Base-by-base conservation (phyloP, 139 green algal genomes). In the Chlamydomonas incerta region DNA sequence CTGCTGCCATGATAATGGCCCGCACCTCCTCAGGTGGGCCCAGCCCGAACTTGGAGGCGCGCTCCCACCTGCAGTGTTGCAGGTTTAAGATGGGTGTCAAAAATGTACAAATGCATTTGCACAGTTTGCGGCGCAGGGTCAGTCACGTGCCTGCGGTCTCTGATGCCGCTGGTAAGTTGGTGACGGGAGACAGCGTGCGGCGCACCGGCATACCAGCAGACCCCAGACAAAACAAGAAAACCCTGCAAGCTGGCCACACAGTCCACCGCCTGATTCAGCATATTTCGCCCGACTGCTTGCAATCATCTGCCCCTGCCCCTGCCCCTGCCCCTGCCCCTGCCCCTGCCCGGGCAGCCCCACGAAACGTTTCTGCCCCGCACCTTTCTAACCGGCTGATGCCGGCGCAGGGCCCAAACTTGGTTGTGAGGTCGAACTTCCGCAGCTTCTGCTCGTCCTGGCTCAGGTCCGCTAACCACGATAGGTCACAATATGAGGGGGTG, bases 51-150 rank as follows among this genome's bases (percentile, higher is more conserved):
- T 83, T 83, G 31, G 41, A 11, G 37, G 76, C 76, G 11, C 76
- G 76, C 60, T 83, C 76, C 76, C 76, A 83, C 28, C 76, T 83
- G 76, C 37, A 23, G 20, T n/a, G n/a, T n/a, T n/a, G n/a, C n/a
- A n/a, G n/a, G n/a, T n/a, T n/a, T n/a, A n/a, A n/a, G n/a, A n/a
- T n/a, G n/a, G n/a, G n/a, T n/a, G n/a, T n/a, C n/a, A n/a, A n/a
- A n/a, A n/a, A n/a, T n/a, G n/a, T n/a, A n/a, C n/a, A n/a, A n/a
- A n/a, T n/a, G n/a, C n/a, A n/a, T n/a, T n/a, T n/a, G n/a, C n/a
- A n/a, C n/a, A n/a, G n/a, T n/a, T n/a, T n/a, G n/a, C n/a, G n/a
- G n/a, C n/a, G n/a, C n/a, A n/a, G n/a, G n/a, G n/a, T n/a, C n/a
- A n/a, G n/a, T n/a, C n/a, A n/a, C n/a, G n/a, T n/a, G n/a, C n/a